Percentiles rank a stretch among this genome's conserved stretches.
Conservation (phyloP, 202 grass and related monocot genomes). For the Setaria viridis region DNA sequence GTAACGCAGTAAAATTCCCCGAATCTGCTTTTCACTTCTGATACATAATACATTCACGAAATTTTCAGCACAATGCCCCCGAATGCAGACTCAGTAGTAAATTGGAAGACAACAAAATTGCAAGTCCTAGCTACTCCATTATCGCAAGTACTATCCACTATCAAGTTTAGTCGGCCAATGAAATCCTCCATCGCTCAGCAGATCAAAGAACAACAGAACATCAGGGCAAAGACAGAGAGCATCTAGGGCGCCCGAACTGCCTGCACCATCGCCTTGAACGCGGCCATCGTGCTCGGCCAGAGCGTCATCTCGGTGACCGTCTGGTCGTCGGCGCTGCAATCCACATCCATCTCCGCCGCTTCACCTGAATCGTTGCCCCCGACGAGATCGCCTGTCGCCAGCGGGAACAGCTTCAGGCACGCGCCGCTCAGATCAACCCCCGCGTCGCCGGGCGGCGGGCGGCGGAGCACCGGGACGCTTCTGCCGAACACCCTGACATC, state of each 20-base stretch:
- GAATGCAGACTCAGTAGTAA: not conserved
- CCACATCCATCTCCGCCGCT: constrained; percentile 17
- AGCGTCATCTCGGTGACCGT: constrained; percentile 14
- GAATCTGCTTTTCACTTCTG: not conserved
- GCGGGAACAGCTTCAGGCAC: constrained; percentile 39
- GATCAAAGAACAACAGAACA: not conserved
- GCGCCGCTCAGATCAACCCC: not conserved
- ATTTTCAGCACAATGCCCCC: not conserved
- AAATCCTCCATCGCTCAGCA: not conserved
- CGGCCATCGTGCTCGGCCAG: not conserved
- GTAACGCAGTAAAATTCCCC: not conserved
- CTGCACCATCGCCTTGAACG: constrained; percentile 29
- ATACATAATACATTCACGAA: not conserved
- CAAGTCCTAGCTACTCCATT: not conserved
- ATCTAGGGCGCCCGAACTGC: constrained; percentile 23
- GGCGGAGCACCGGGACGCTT: not conserved
- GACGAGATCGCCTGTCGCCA: constrained; percentile 29
- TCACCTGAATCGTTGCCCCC: not conserved
- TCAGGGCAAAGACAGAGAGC: not conserved
- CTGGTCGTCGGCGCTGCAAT: not conserved
- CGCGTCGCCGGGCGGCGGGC: not conserved
- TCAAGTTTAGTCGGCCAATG: not conserved
- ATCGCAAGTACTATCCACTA: not conserved
- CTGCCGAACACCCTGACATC: not conserved
- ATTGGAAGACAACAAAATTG: not conserved